Evolutionary conservation across 257 asterid species (phyloP).

Genomic region (Prunella vulgaris): DNA sequence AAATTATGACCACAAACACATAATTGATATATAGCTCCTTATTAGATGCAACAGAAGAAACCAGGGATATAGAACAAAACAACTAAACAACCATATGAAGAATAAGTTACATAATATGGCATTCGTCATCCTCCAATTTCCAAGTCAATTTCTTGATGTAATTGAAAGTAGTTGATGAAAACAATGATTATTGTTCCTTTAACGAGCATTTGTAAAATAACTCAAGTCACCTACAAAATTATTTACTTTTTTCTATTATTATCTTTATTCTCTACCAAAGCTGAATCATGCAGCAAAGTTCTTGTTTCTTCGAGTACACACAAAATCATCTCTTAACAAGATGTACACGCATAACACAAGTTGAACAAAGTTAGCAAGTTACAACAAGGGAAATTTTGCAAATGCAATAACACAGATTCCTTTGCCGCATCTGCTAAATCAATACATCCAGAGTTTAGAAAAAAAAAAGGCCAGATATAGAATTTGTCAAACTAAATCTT

Average conservation of each 20-base stretch:
- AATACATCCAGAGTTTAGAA: too few relatives aligned
- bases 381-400: background rate
- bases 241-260: background rate
- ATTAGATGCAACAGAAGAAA: background rate
- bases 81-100: background rate
- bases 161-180: background rate
- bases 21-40: background rate
- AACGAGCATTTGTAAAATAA: background rate
- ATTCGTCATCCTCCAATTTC: background rate
- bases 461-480: background rate
- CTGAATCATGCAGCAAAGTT: background rate
- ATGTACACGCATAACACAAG: background rate
- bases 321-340: background rate
- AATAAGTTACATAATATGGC: background rate
- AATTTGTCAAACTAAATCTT: background rate
- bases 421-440: conserved; percentile 5
- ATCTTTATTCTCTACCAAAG: background rate
- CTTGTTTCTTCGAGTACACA: background rate
- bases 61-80: background rate
- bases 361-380: background rate
- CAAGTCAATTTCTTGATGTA: background rate
- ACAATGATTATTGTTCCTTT: background rate
- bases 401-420: background rate
- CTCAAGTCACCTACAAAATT: background rate
- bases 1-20: background rate